Evolutionary conservation across 306 rosid genomes (phyloP).

Genomic region (Sesbania bispinosa): DNA sequence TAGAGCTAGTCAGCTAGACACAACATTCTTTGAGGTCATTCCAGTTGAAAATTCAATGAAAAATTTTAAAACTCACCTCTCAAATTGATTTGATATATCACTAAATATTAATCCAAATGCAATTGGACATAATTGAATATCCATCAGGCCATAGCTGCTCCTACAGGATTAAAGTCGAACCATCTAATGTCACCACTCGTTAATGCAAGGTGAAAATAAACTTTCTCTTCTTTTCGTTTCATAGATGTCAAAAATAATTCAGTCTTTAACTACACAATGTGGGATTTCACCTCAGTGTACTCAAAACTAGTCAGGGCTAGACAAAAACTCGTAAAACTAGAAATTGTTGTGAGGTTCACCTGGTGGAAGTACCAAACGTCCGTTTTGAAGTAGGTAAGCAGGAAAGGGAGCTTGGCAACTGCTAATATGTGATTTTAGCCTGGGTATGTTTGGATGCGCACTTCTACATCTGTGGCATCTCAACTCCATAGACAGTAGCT

Average conservation of each 20-base stretch:
- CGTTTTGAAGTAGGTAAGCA: conserved; percentile 46
- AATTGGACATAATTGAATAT: not conserved
- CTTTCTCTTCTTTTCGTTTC: not conserved
- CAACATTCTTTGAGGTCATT: too few species aligned
- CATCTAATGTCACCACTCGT: not conserved
- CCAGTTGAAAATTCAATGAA: not conserved
- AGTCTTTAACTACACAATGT: not conserved
- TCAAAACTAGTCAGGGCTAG: not conserved
- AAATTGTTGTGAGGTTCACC: conserved; percentile 22
- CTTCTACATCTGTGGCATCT: conserved; percentile 90
- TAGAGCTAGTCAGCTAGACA: too few species aligned
- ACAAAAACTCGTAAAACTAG: conserved; percentile 11
- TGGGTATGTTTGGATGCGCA: conserved; percentile 84
- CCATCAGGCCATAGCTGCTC: not conserved
- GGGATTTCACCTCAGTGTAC: not conserved
- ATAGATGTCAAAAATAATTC: not conserved
- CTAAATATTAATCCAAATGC: not conserved
- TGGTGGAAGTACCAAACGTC: conserved; percentile 44
- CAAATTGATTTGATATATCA: not conserved
- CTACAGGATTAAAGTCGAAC: not conserved
- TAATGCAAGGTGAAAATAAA: not conserved
- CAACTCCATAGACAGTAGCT: conserved; percentile 60
- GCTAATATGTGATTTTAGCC: conserved; percentile 64
- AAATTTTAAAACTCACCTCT: not conserved
- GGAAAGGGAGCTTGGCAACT: conserved; percentile 66